Evolutionary conservation across 2,329 filamentous ascomycete species (phyloP), one percentile per base, ranked within the genome.

Genomic region (Nothophaeocryptopus gaeumannii): DNA sequence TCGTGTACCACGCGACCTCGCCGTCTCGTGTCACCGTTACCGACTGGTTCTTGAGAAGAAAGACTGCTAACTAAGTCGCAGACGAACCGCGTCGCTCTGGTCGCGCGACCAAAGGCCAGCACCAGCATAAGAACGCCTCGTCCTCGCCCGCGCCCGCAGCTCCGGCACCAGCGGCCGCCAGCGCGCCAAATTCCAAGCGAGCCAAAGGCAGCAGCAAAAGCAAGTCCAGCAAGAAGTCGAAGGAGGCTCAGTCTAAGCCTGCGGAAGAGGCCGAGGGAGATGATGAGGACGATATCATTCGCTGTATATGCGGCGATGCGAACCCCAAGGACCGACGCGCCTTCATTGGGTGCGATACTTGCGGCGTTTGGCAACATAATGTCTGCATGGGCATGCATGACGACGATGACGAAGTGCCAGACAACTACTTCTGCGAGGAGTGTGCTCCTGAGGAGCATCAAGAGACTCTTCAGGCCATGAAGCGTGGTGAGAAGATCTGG

Each of bases 311-410:
- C 66, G 92, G 93, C 59, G 88, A 88, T 38, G 86, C 90, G 59
- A 87, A 91, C 53, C 88, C 92, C 60, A 88, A 95, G 60, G 85
- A 88, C 11, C 88, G 87, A 58, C 86, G 93, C 62, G 85, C 90
- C 45, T 97, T 95, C 90, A 96, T 99, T 63, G 89, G 88, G 54
- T 99, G 93, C 74, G 93, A 99, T 70, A 82, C 81, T 39, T 99
- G 93, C 71, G 83, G 83, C 41, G 92, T 86, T 36, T 99, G 93
- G 93, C 93, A 99, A 72, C 93, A 99, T 72, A 96, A 96, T 65
- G 85, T 95, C 56, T 99, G 93, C 68, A 89, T 99, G 77, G 89
- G 89, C 45, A 82, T 96, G 63, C 83, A 85, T 39, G 89, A 88
- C 61, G 82, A 85, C 30, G 87, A 79, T 50, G 73, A 91, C 51